These are phyloP conservation scores for Glaciozyma martinii DNA, from an alignment of 768 basidiomycete genomes.

Conservation along the genomic window DNA sequence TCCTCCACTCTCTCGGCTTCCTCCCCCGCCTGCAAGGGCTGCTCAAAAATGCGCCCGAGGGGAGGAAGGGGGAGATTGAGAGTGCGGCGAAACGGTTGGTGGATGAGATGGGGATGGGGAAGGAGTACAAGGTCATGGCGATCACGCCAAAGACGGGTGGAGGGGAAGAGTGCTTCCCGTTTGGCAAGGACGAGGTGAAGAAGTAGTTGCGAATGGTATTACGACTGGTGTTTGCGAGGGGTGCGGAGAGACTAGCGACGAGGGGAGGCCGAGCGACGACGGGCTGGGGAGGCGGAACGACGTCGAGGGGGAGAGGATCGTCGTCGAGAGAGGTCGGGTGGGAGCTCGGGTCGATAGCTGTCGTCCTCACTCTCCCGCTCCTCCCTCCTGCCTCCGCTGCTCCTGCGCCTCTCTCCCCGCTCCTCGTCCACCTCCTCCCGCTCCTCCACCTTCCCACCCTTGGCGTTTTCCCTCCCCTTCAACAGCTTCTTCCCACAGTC, in stretches of 20 bases:
- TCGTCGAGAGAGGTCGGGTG: slow-evolving; percentile 5
- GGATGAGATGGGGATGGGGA: slow-evolving; percentile 73
- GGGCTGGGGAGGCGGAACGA: neutral
- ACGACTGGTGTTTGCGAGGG: too few relatives aligned
- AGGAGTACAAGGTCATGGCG: slow-evolving; percentile 73
- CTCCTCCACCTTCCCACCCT: slow-evolving; percentile 9
- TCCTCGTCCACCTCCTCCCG: neutral
- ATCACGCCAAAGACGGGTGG: slow-evolving; percentile 38
- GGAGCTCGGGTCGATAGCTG: slow-evolving; percentile 1
- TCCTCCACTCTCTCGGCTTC: slow-evolving; percentile 72
- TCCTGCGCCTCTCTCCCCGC: neutral
- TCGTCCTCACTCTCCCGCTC: slow-evolving; percentile 7
- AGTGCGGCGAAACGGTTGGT: slow-evolving; percentile 62
- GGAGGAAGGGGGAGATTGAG: slow-evolving; percentile 48
- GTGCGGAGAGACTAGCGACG: neutral
- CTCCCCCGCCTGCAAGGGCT: slow-evolving; percentile 57
- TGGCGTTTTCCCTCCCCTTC: slow-evolving; percentile 71
- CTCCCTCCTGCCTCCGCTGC: neutral
- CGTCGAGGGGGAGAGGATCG: neutral
- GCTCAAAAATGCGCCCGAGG: slow-evolving; percentile 47
- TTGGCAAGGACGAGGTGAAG: slow-evolving; percentile 7
- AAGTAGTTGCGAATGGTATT: neutral
- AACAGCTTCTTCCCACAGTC: slow-evolving; percentile 73
- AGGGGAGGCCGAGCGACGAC: neutral
- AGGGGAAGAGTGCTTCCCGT: slow-evolving; percentile 25